Conservation (phyloP, 2,329 filamentous ascomycete species). For the Sporothrix sp. region DNA sequence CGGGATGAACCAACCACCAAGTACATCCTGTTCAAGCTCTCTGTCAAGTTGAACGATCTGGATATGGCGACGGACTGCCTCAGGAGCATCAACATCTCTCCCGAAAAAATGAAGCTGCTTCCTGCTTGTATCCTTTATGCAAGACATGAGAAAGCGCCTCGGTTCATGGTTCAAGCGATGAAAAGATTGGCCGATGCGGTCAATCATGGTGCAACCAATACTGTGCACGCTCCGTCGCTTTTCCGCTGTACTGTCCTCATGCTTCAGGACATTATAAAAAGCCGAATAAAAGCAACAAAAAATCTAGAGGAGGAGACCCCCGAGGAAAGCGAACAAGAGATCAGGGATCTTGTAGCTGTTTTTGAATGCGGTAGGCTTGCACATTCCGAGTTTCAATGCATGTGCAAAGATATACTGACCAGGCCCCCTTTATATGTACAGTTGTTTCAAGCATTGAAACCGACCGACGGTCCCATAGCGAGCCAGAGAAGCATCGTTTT, state of each 20-base stretch:
- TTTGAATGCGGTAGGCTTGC: conserved; percentile 35
- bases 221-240: conserved; percentile 52
- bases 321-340: background rate
- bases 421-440: too few relatives aligned
- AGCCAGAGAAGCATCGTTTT: conserved; percentile 41
- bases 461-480: conserved; percentile 29
- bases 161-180: conserved; percentile 49
- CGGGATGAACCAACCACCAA: conserved; percentile 55
- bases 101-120: conserved; percentile 52
- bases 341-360: conserved; percentile 21
- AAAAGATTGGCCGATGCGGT: conserved; percentile 50
- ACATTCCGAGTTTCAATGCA: background rate
- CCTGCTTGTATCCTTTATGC: conserved; percentile 76
- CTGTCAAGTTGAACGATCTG: conserved; percentile 48
- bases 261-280: conserved; percentile 34
- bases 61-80: conserved; percentile 56
- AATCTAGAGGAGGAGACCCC: too few relatives aligned
- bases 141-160: conserved; percentile 52
- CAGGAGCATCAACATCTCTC: conserved; percentile 43
- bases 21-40: conserved; percentile 67
- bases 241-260: conserved; percentile 51
- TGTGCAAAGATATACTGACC: background rate
- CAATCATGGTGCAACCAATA: conserved; percentile 35
- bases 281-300: conserved; percentile 17
- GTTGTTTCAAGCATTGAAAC: conserved; percentile 30